These are phyloP conservation scores for Butyriboletus loyo DNA, from an alignment of 768 basidiomycete genomes.

Conservation along the genomic window DNA sequence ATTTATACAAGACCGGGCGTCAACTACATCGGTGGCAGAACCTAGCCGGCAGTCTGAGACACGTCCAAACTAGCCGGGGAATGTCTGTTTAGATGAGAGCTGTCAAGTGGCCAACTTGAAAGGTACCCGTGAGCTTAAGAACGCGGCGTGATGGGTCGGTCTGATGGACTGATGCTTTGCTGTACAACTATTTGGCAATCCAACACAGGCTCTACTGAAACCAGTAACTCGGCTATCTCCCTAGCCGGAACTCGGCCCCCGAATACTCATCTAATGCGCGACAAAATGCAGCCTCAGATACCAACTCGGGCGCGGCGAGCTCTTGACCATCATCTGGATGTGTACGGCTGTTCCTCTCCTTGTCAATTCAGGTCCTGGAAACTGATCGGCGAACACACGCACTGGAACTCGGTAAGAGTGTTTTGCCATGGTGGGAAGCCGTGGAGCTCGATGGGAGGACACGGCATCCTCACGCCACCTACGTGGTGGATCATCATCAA, in stretches of 20 bases:
- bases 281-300: constrained; percentile 60
- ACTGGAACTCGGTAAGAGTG: constrained; percentile 80
- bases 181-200: neutral
- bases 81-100: too few species aligned
- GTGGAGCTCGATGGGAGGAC: constrained; percentile 58
- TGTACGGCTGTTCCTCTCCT: constrained; percentile 18
- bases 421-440: constrained; percentile 87
- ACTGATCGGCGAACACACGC: constrained; percentile 26
- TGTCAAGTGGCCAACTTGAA: neutral
- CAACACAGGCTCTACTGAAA: constrained; percentile 4
- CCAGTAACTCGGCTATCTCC: constrained; percentile 46
- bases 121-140: too few species aligned
- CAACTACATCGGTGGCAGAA: too few species aligned
- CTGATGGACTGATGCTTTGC: neutral
- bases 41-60: neutral
- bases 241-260: constrained; percentile 73
- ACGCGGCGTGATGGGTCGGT: too few species aligned
- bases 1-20: constrained; percentile 24
- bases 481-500: constrained; percentile 73
- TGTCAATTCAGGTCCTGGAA: constrained; percentile 5
- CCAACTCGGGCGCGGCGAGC: constrained; percentile 12
- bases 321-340: constrained; percentile 11
- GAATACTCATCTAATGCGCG: constrained; percentile 73
- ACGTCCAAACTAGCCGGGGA: neutral
- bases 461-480: constrained; percentile 34